Base-by-base conservation (phyloP, 1,284 basidiomycete species). In the Termitomyces sp. region DNA sequence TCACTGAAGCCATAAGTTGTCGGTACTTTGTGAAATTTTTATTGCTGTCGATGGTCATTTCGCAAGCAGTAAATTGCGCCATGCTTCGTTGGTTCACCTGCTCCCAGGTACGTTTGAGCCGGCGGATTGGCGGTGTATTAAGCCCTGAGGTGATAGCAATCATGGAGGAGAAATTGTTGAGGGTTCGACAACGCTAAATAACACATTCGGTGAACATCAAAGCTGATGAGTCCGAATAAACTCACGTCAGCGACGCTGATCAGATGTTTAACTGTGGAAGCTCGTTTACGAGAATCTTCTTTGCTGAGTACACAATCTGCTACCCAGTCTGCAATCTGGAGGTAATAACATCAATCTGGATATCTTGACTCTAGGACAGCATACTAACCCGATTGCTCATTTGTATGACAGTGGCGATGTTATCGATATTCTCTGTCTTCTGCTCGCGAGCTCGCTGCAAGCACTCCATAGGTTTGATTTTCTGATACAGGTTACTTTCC, bases 101-200 rank as follows among this genome's bases (percentile, higher is more conserved):
- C 60, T 95, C 93, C 97, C 97, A 99, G 2, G 97, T 98, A 47
- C 93, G 83, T 65, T 94, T 93, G 57, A 99, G 72, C 9, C 97
- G 83, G 58, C 91, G 83, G 57, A 99, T 94, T 5, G 94, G 93
- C 30, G 94, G 91, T 7, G 92, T 94, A 63, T 97, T 97, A 49
- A 99, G 77, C 2, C 94, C 97, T 3, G 94, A 96, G 9, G 97
- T 85, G 52, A 99, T 93, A 28, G 96, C 93, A 64, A 93, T 93
- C 84, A 98, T 90, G 11, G 89, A 91, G 11, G 94, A 96, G 71
- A 93, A 99, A 70, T 99, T 99, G 66, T 96, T 91, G 59, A 99
- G 71, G 14, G 73, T 70, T 45, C 93, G 86, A 71, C 96, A 99
- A 43, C 90, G 88, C 93, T 97, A 60, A n/a, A 51, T 47, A 57